Evolutionary conservation across 495 filamentous ascomycete genomes (phyloP).

Genomic region (Aspergillus homomorphus): DNA sequence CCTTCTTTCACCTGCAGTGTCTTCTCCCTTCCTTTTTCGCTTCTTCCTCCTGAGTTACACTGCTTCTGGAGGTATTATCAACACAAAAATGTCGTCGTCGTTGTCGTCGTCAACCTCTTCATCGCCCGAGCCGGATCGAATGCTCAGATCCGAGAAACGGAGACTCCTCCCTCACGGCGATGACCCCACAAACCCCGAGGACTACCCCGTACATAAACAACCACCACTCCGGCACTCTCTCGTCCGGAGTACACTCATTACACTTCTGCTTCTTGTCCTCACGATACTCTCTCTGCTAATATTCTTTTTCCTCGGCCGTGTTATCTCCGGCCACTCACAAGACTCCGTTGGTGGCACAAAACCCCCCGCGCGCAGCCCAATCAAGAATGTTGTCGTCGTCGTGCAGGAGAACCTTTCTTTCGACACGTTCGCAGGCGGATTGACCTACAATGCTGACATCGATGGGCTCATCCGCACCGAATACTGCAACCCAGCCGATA

Average conservation of each 20-base stretch:
- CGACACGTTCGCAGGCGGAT: conserved; percentile 41
- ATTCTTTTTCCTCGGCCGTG: conserved; percentile 9
- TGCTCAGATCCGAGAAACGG: background rate
- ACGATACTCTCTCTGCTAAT: conserved; percentile 4
- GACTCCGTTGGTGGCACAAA: conserved; percentile 5
- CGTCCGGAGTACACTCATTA: background rate
- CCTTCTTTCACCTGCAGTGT: background rate
- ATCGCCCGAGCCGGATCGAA: background rate
- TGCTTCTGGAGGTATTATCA: background rate
- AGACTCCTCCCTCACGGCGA: background rate
- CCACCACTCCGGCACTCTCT: background rate
- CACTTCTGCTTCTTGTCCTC: conserved; percentile 2
- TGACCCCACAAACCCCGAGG: background rate
- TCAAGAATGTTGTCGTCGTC: conserved; percentile 46
- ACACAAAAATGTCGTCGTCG: conserved; percentile 1
- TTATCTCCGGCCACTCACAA: conserved; percentile 8
- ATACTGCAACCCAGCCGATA: conserved; percentile 43
- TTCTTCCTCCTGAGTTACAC: background rate
- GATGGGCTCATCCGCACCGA: conserved; percentile 32
- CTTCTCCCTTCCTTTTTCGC: background rate
- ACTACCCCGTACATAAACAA: background rate
- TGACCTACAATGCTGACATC: conserved; percentile 34
- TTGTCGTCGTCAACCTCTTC: background rate
- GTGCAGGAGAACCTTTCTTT: conserved; percentile 46
- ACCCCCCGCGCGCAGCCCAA: conserved; percentile 27